Evolutionary conservation across 257 asterid species (phyloP), one percentile per base, ranked within the genome.

Genomic region (Cynanchum wilfordii): DNA sequence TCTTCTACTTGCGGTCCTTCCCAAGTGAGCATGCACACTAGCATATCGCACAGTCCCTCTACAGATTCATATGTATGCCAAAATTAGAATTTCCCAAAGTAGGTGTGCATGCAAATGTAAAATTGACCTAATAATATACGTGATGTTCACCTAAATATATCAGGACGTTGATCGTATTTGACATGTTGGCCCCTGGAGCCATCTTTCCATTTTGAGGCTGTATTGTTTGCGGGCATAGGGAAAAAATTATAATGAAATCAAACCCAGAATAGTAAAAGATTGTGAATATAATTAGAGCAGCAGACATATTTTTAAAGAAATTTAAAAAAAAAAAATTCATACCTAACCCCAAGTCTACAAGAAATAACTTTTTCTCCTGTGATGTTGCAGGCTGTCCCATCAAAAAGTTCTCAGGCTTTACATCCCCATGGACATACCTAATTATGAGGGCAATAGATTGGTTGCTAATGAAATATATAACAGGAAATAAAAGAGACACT

Each of bases 11-110:
- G 86, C 86, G 68, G 86, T 81, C 77, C 88, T 84, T 74, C 88
- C 88, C 78, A 84, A 72, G 81, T 84, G 88, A 71, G 88, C 88
- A 69, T 84, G 86, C 7, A 75, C 82, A 75, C 88, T 84, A 52
- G 86, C 88, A 81, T 84, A 84, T n/a, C 88, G 81, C 15, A 81
- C 88, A 33, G 88, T 84, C 70, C 88, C 88, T 51, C 88, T 84
- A 71, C 45, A 72, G 57, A 58, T 64, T 27, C 66, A 70, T 24
- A 55, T 19, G 52, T 9, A 55, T 49, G 45, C 38, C 17, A 29
- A 50, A 38, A 10, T 29, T 2, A 20, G 10, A 40, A 54, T 40
- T 36, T 45, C 24, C 57, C 13, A 56, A 47, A 45, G 19, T 13
- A 54, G 16, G 55, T 24, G 22, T 42, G 47, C 47, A 54, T 29